Conservation (phyloP, 768 basidiomycete genomes). For the Lactarius hatsudake region DNA sequence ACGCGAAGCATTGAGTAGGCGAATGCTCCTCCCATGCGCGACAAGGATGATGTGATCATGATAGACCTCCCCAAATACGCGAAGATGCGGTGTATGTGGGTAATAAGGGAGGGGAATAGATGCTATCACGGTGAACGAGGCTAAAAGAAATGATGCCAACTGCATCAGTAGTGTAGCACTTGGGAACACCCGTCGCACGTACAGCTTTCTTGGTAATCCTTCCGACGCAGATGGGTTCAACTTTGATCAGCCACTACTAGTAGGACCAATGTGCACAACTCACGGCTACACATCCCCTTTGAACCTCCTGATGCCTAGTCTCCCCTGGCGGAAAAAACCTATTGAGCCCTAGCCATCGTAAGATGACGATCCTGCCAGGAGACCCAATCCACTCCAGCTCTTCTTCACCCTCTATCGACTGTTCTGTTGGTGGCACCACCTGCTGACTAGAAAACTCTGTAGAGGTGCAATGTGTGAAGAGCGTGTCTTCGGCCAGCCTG, state of each 20-base stretch:
- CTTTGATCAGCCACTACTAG: not conserved
- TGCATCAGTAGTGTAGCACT: not conserved
- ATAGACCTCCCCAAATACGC: slow-evolving; percentile 36
- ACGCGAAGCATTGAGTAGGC: slow-evolving; percentile 15
- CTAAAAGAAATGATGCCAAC: slow-evolving; percentile 35
- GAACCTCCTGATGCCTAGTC: slow-evolving; percentile 36
- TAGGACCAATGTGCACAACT: slow-evolving; percentile 28
- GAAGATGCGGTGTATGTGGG: slow-evolving; percentile 39
- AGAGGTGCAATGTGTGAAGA: slow-evolving; percentile 54
- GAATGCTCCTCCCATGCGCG: slow-evolving; percentile 11
- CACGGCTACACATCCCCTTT: slow-evolving; percentile 63
- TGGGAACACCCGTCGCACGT: slow-evolving; percentile 30
- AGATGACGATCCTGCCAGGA: slow-evolving; percentile 54
- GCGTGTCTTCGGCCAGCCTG: slow-evolving; percentile 30
- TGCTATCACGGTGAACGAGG: slow-evolving; percentile 64
- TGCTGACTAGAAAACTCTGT: slow-evolving; percentile 41
- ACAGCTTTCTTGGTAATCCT: slow-evolving; percentile 83
- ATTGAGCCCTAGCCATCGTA: slow-evolving; percentile 66
- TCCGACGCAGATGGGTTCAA: not conserved
- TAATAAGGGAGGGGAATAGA: slow-evolving; percentile 43
- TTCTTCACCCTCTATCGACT: slow-evolving; percentile 26
- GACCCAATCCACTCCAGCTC: slow-evolving; percentile 11
- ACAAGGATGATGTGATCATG: slow-evolving; percentile 55
- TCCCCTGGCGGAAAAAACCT: slow-evolving; percentile 59
- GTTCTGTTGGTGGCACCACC: slow-evolving; percentile 28